phyloP scores from a whole-genome alignment of 345 rosid genomes.

The Brassica nigra region DNA sequence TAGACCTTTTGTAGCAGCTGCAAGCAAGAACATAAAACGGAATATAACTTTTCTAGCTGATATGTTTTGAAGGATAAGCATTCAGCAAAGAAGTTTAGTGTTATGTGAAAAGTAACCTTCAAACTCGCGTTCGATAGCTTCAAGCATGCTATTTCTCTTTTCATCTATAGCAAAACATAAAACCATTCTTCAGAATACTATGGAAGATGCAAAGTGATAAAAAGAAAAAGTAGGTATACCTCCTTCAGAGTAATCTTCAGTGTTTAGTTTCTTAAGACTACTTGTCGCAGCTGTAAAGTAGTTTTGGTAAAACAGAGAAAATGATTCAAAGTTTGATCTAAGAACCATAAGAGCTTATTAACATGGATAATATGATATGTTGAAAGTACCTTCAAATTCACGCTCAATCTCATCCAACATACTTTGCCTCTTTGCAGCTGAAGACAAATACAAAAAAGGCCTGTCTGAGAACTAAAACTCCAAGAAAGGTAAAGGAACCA shows the following conservation, averaged over 20 bases:
- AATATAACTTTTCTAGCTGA: background rate
- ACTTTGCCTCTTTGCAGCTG: conserved; percentile 40
- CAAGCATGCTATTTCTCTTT: conserved; percentile 39
- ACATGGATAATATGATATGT: background rate
- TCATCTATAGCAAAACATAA: conserved; percentile 27
- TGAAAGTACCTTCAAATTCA: conserved; percentile 37
- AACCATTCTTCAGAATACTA: background rate
- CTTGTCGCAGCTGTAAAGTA: conserved; percentile 38
- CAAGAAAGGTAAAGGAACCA: background rate
- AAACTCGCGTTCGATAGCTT: conserved; percentile 40
- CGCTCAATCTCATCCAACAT: conserved; percentile 44
- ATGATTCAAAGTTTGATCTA: background rate
- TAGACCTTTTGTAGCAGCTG: conserved; percentile 39
- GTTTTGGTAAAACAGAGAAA: conserved; percentile 3
- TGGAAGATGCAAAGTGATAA: background rate
- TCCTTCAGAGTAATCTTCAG: conserved; percentile 23
- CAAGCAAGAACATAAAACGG: conserved; percentile 7
- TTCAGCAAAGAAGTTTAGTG: conserved; percentile 18
- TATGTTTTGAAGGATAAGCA: background rate
- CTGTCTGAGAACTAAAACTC: conserved; percentile 13
- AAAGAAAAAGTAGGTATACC: background rate
- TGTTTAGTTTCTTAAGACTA: conserved; percentile 30
- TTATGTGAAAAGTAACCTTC: conserved; percentile 37
- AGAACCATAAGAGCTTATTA: background rate
- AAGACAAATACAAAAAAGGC: conserved; percentile 15